A percentile compares a stretch with the other conserved stretches of the same genome.
Conservation (phyloP, 257 asterid species). For the Penstemon newberryi region DNA sequence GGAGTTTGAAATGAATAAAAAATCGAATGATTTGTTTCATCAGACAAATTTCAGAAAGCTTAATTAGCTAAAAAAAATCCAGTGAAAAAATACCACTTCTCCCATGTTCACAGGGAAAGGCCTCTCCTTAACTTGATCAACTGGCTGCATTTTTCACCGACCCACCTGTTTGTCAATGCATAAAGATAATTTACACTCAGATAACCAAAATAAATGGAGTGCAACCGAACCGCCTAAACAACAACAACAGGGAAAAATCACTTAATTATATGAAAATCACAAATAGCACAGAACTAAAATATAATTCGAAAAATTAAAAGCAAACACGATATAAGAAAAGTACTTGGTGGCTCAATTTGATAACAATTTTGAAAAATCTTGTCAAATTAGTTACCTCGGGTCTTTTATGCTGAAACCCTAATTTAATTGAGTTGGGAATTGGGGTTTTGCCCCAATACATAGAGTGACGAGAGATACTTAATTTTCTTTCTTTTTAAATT, state of each 20-base stretch:
- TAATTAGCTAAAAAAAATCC: background rate
- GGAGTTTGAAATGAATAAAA: background rate
- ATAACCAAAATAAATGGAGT: constrained; percentile 5
- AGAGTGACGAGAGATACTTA: background rate
- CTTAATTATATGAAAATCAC: background rate
- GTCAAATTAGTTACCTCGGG: constrained; percentile 14
- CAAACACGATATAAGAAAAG: background rate
- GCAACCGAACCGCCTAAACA: background rate
- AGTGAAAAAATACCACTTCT: constrained; percentile 38
- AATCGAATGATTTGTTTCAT: background rate
- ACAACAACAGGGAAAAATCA: background rate
- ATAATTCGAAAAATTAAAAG: background rate
- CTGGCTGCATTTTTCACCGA: constrained; percentile 41
- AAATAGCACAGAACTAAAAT: background rate
- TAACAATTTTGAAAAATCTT: constrained; percentile 16
- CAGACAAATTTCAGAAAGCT: background rate
- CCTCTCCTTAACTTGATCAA: constrained; percentile 47
- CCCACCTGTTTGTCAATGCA: constrained; percentile 27
- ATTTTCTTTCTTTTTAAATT: too few species aligned
- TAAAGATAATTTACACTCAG: background rate
- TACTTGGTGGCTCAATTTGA: background rate
- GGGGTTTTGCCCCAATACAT: constrained; percentile 26
- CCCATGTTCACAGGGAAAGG: constrained; percentile 35
- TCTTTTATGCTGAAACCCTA: constrained; percentile 38
- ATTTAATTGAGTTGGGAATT: constrained; percentile 32